Percentiles rank a stretch among this genome's conserved stretches.
Conservation (phyloP, 768 basidiomycete species). For the Tricholoma hemisulphureum region DNA sequence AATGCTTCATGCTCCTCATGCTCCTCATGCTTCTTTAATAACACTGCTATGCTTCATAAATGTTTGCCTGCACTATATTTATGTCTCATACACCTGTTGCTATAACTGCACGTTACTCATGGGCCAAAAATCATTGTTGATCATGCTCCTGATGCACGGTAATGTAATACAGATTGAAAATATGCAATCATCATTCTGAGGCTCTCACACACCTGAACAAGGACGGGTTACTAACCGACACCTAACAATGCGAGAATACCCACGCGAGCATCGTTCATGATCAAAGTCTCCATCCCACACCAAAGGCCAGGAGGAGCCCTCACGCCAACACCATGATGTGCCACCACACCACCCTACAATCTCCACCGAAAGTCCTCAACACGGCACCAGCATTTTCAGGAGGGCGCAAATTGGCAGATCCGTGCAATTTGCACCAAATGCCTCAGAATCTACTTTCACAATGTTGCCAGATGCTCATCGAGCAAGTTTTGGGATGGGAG, state of each 20-base stretch:
- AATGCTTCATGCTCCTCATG: background rate
- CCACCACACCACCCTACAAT: background rate
- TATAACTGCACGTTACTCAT: background rate
- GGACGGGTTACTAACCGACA: background rate
- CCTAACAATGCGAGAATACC: background rate
- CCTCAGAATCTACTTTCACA: background rate
- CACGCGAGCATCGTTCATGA: background rate
- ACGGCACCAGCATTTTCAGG: background rate
- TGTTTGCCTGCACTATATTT: background rate
- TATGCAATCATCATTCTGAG: background rate
- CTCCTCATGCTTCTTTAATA: background rate
- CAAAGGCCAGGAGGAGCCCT: background rate
- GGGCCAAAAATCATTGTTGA: background rate
- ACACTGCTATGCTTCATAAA: background rate
- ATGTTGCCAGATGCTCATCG: background rate
- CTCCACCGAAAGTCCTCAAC: background rate
- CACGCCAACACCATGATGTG: background rate
- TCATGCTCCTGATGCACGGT: background rate
- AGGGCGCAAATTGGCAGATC: background rate
- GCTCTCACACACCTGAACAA: background rate
- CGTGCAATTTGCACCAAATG: background rate
- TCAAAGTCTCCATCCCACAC: background rate
- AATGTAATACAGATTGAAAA: too few species aligned
- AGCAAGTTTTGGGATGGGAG: background rate
- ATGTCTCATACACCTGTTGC: background rate